Percentiles rank a stretch among this genome's conserved stretches.
These are phyloP conservation scores for Taphrina sp. DNA, from an alignment of 1,139 yeast genomes.

Conservation along the genomic window DNA sequence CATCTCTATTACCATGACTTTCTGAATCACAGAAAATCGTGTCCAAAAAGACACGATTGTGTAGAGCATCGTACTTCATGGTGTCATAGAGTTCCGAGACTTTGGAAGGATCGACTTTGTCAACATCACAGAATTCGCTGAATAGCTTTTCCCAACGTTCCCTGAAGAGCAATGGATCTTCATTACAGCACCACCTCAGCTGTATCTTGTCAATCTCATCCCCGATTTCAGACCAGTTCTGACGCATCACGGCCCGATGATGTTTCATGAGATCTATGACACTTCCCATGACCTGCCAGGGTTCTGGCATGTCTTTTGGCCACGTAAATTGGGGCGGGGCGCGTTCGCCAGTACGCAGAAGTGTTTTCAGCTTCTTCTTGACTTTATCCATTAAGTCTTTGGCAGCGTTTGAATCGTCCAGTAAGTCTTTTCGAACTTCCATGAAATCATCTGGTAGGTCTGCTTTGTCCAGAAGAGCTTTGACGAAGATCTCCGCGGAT, in stretches of 20 bases:
- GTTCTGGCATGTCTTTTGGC: slow-evolving; percentile 99
- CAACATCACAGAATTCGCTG: slow-evolving; percentile 86
- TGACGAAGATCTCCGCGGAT: slow-evolving; percentile 84
- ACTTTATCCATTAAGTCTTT: slow-evolving; percentile 97
- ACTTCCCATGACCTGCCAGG: slow-evolving; percentile 84
- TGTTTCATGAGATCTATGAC: slow-evolving; percentile 95
- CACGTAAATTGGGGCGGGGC: slow-evolving; percentile 99
- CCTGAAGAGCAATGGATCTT: slow-evolving; percentile 81
- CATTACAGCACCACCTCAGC: slow-evolving; percentile 92
- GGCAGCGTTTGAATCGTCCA: slow-evolving; percentile 98
- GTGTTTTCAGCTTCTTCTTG: slow-evolving; percentile 90
- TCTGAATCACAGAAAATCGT: slow-evolving; percentile 76
- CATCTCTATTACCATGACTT: slow-evolving; percentile 27
- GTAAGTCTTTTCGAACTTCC: slow-evolving; percentile 79
- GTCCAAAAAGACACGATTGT: slow-evolving; percentile 84
- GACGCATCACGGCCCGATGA: slow-evolving; percentile 79
- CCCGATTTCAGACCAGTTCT: slow-evolving; percentile 59
- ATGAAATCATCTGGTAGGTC: slow-evolving; percentile 76
- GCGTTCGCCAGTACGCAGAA: slow-evolving; percentile 90
- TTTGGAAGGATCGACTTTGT: slow-evolving; percentile 96
- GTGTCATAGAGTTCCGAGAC: slow-evolving; percentile 96
- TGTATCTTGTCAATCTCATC: slow-evolving; percentile 70
- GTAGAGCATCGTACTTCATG: slow-evolving; percentile 97
- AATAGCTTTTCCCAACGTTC: slow-evolving; percentile 98
- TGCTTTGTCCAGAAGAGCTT: slow-evolving; percentile 72